Evolutionary conservation across 1,284 basidiomycete species (phyloP).

Genomic region (Puccinia horiana): DNA sequence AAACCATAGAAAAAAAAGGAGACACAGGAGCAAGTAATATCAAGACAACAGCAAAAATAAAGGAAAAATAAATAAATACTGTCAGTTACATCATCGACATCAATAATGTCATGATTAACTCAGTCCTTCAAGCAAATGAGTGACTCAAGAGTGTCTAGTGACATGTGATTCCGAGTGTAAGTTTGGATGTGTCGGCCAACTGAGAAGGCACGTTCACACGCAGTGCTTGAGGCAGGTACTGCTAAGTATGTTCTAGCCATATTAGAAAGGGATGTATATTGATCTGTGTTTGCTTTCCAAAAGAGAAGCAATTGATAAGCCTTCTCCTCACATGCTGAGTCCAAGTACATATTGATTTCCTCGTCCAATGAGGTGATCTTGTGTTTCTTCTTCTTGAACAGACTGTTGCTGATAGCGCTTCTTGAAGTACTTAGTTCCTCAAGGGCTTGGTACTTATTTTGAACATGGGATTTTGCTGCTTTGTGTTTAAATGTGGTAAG

Average conservation of each 20-base stretch:
- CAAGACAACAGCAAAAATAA: background rate
- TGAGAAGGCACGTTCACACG: conserved; percentile 18
- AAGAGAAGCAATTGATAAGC: background rate
- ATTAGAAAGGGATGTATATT: background rate
- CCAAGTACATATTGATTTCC: background rate
- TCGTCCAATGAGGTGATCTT: background rate
- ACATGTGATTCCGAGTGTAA: conserved; percentile 2
- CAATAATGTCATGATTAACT: background rate
- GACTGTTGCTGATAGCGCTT: background rate
- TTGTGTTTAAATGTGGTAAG: background rate
- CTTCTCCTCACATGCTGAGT: conserved; percentile 8
- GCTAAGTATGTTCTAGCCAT: conserved; percentile 28
- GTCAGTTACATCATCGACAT: background rate
- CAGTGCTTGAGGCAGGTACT: background rate
- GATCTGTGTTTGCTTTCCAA: background rate
- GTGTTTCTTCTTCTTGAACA: background rate
- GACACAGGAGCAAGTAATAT: too few relatives aligned
- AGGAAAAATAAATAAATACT: background rate
- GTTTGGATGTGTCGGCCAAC: conserved; percentile 6
- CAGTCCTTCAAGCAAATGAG: too few relatives aligned
- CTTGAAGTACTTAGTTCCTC: background rate
- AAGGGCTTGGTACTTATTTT: background rate
- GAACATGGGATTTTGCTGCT: background rate
- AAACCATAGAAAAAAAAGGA: too few relatives aligned
- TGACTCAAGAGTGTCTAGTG: background rate